Base-by-base conservation (phyloP, 352 stramenopile species). In the Pythium brassicae region DNA sequence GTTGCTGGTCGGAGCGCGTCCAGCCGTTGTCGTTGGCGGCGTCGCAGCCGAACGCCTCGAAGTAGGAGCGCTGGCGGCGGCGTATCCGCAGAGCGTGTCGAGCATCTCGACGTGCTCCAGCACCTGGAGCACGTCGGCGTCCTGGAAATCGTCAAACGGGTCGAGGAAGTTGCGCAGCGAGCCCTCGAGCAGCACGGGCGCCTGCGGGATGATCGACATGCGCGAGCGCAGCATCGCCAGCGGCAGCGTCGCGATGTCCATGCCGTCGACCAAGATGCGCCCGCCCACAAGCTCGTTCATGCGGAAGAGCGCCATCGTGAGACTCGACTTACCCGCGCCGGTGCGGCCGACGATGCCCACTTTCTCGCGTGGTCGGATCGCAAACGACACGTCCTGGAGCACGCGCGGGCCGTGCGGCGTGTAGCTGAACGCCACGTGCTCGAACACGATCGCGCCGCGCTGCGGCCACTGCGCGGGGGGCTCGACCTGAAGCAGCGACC, bases 111-210 rank as follows among this genome's bases (percentile, higher is more conserved):
- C 50, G 71, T 77, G 19, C 90, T 52, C 34, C 7, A 66, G 48
- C 14, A 20, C 48, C 14, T 44, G 20, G 60, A 78, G 75, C 3
- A 96, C 53, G 20, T 69, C 71, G 2, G 83, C 68, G 46, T 96
- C 83, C 19, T 43, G 60, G 62, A 76, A 93, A 26, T 89, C 61
- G 19, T 68, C 55, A 57, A 95, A 97, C 15, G 90, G 93, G 67
- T 98, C 91, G 7, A 98, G 49, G 54, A 92, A 96, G 34, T 78
- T 62, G 15, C 89, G 70, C 17, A 99, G 45, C 20, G 88, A 88
- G 11, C 78, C 91, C 19, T 78, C 73, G 61, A 98, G 95, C 19
- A 98, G 65, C 15, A 98, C 86, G 0, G 89, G 92, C 46, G 61
- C 96, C 68, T 98, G 94, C 17, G 94, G 87, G 37, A 48, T 69